Conservation (phyloP, 305 asterid genomes). For the Rubia balearica region DNA sequence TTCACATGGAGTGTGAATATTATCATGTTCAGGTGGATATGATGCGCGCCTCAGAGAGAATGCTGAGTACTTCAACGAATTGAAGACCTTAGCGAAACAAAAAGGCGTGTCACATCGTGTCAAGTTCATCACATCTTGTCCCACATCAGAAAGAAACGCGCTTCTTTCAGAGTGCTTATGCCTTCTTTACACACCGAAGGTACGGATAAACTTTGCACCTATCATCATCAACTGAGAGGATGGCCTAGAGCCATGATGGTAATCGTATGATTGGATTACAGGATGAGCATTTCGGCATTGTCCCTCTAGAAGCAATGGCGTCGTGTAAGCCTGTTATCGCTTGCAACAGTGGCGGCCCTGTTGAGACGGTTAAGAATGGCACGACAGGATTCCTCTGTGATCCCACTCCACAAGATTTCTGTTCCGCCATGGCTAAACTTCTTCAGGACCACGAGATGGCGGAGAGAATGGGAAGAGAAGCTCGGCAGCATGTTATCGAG, state of each 20-base stretch:
- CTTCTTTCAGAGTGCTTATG: conserved; percentile 80
- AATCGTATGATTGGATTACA: conserved; percentile 11
- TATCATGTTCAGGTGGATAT: conserved; percentile 58
- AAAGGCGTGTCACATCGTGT: conserved; percentile 59
- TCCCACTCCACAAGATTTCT: conserved; percentile 60
- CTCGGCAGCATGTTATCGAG: conserved; percentile 52
- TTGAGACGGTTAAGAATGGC: conserved; percentile 64
- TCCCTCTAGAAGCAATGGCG: conserved; percentile 97
- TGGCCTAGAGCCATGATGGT: too few species aligned
- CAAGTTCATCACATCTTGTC: conserved; percentile 69
- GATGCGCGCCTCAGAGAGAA: conserved; percentile 84
- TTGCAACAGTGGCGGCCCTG: conserved; percentile 43
- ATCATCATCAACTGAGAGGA: not conserved
- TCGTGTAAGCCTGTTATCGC: conserved; percentile 66
- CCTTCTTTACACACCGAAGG: conserved; percentile 86
- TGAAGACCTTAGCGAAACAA: conserved; percentile 58
- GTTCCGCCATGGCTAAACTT: conserved; percentile 67
- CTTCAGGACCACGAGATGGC: conserved; percentile 52
- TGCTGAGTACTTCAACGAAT: conserved; percentile 71
- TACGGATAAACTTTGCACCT: conserved; percentile 12
- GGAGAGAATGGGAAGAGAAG: conserved; percentile 61
- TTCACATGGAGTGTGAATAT: not conserved
- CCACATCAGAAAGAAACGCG: conserved; percentile 67
- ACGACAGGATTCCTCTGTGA: conserved; percentile 80
- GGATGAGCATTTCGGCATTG: conserved; percentile 98